Percentiles rank a stretch among this genome's conserved stretches.
These are phyloP conservation scores for Crithidia thermophila DNA, from an alignment of 208 protist species.

Conservation along the genomic window DNA sequence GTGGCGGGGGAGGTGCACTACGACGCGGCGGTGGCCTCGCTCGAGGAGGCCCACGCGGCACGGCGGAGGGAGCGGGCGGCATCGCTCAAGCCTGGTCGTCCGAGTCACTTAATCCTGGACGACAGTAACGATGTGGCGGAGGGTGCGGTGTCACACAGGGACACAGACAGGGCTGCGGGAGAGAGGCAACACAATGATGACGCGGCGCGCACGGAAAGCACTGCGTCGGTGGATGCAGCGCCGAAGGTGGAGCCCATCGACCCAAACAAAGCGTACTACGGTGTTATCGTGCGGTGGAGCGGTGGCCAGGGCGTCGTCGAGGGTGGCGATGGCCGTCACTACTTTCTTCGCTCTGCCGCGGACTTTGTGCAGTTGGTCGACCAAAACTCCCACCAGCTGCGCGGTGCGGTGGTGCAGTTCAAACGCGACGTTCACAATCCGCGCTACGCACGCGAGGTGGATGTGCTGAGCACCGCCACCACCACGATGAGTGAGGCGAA, in stretches of 20 bases:
- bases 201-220: background rate
- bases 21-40: conserved; percentile 44
- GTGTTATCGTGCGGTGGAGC: conserved; percentile 90
- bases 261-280: conserved; percentile 56
- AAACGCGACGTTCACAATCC: conserved; percentile 38
- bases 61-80: conserved; percentile 41
- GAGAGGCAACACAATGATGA: background rate
- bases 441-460: conserved; percentile 59
- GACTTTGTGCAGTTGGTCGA: conserved; percentile 84
- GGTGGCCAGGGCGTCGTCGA: conserved; percentile 86
- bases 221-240: background rate
- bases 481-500: conserved; percentile 42
- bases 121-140: conserved; percentile 12
- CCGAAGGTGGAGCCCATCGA: conserved; percentile 16
- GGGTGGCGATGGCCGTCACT: conserved; percentile 63
- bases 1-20: conserved; percentile 55
- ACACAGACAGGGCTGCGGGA: background rate
- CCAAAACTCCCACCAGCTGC: conserved; percentile 49
- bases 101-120: conserved; percentile 23
- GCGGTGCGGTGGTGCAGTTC: conserved; percentile 87
- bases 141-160: background rate
- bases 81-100: conserved; percentile 28
- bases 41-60: conserved; percentile 40
- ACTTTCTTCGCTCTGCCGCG: conserved; percentile 74
- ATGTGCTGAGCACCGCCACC: conserved; percentile 69